Conservation (phyloP, 495 filamentous ascomycete genomes). For the Neurospora sp. region DNA sequence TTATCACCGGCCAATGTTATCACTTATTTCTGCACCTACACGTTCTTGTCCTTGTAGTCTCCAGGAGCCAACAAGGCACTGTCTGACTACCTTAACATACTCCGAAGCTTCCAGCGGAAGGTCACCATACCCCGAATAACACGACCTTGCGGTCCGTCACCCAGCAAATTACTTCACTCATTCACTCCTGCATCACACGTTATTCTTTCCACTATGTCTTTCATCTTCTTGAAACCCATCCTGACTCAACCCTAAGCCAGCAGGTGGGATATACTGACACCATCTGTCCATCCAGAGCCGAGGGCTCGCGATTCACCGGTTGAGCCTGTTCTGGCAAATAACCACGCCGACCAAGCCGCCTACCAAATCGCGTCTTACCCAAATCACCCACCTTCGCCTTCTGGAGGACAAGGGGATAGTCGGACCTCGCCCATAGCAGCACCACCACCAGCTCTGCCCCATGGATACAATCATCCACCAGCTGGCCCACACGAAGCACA, state of each 20-base stretch:
- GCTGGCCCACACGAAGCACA: slow-evolving; percentile 17
- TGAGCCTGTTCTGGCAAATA: slow-evolving; percentile 11
- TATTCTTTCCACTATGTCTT: not conserved
- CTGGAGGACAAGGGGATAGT: slow-evolving; percentile 11
- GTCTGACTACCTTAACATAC: not conserved
- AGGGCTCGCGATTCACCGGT: slow-evolving; percentile 13
- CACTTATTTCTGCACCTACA: not conserved
- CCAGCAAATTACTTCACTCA: not conserved
- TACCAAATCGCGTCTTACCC: slow-evolving; percentile 8
- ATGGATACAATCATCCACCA: slow-evolving; percentile 25
- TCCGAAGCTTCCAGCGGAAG: not conserved
- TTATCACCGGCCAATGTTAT: not conserved
- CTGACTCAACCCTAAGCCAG: not conserved
- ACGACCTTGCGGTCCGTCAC: not conserved
- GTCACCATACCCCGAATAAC: not conserved
- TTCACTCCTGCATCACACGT: not conserved
- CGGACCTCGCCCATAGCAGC: slow-evolving; percentile 11
- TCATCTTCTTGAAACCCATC: not conserved
- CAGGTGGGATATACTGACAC: slow-evolving; percentile 9
- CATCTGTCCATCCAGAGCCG: slow-evolving; percentile 13
- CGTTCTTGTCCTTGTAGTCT: not conserved
- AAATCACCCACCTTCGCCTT: slow-evolving; percentile 11
- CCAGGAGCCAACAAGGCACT: not conserved
- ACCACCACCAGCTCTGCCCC: slow-evolving; percentile 12
- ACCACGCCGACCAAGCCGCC: slow-evolving; percentile 11